Evolutionary conservation across 306 rosid genomes (phyloP).

Genomic region (peach (Prunus persica)): DNA sequence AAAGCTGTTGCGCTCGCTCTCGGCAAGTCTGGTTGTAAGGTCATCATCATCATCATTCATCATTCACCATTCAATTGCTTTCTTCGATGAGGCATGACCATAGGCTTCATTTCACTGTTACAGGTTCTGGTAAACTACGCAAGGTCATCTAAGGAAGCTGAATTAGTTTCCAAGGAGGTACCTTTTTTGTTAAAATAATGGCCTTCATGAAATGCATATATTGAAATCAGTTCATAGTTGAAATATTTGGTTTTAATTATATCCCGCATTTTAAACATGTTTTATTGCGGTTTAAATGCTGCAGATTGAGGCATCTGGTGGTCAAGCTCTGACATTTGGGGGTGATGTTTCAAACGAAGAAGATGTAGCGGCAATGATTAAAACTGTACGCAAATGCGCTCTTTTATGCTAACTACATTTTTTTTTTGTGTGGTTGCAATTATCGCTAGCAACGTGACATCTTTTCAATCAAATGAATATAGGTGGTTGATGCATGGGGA

Average conservation of each 20-base stretch:
- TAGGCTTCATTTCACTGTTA: constrained; percentile 7
- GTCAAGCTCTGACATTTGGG: constrained; percentile 78
- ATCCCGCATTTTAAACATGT: background rate
- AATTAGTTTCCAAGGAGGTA: constrained; percentile 88
- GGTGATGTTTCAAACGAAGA: constrained; percentile 89
- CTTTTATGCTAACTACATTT: background rate
- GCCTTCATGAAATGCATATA: background rate
- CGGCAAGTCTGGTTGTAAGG: constrained; percentile 99
- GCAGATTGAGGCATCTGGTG: constrained; percentile 83
- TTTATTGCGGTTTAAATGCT: background rate
- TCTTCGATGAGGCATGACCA: background rate
- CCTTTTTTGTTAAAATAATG: background rate
- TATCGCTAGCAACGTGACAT: background rate
- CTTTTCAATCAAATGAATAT: constrained; percentile 29
- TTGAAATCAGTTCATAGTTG: background rate
- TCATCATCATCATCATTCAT: constrained; percentile 24
- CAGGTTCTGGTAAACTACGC: constrained; percentile 92
- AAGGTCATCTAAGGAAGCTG: constrained; percentile 89
- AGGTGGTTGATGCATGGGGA: constrained; percentile 95
- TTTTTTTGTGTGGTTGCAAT: constrained; percentile 13
- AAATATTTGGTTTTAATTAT: background rate
- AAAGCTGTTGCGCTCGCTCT: constrained; percentile 73
- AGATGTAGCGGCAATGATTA: constrained; percentile 80
- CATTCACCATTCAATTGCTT: background rate
- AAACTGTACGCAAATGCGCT: constrained; percentile 54